These are phyloP conservation scores for Tolypocladium sp. DNA, from an alignment of 2,329 filamentous ascomycete genomes.

Conservation along the genomic window DNA sequence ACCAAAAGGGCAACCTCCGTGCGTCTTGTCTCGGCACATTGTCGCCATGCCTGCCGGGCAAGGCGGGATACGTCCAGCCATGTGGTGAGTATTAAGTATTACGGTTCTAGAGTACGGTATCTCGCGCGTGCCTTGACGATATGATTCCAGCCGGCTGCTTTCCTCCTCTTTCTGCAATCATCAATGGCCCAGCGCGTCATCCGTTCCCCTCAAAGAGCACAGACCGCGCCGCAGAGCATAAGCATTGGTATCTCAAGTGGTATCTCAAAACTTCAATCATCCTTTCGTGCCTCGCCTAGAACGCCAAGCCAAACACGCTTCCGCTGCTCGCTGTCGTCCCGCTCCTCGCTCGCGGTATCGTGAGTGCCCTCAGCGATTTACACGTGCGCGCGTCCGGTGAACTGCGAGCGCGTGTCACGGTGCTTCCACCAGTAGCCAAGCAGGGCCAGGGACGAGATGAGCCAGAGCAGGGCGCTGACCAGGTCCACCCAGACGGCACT, in stretches of 20 bases:
- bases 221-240: not conserved
- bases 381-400: constrained; percentile 50
- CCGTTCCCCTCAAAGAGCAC: too few species aligned
- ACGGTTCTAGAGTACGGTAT: not conserved
- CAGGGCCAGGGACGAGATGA: constrained; percentile 49
- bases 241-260: not conserved
- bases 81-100: not conserved
- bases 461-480: constrained; percentile 66
- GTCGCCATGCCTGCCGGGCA: not conserved
- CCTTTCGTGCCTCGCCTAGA: not conserved
- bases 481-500: constrained; percentile 79
- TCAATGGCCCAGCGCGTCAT: not conserved
- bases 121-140: not conserved
- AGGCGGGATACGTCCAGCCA: not conserved
- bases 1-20: not conserved
- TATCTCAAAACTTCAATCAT: not conserved
- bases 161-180: not conserved
- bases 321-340: constrained; percentile 1
- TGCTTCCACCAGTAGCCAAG: constrained; percentile 50
- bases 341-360: not conserved
- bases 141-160: not conserved
- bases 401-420: constrained; percentile 41
- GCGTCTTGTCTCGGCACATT: not conserved
- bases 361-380: constrained; percentile 14
- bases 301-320: not conserved